phyloP scores from a whole-genome alignment of 2,329 filamentous ascomycete species.

The Trichoderma sp. region DNA sequence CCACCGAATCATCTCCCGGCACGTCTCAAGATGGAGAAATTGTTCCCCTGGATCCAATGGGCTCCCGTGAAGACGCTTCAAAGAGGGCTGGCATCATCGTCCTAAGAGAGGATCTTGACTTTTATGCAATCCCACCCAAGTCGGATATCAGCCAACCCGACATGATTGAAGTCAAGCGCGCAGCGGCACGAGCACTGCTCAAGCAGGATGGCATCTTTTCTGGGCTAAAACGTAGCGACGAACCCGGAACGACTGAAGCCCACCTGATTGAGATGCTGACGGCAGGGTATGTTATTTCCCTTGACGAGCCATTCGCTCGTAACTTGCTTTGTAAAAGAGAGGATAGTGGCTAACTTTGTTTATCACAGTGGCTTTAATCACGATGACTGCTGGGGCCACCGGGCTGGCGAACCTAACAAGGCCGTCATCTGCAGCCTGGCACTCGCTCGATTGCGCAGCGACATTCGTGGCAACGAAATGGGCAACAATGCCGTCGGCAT shows the following conservation, averaged over 20 bases:
- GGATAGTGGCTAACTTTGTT: neutral
- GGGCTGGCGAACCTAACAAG: conserved; percentile 96
- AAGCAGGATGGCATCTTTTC: conserved; percentile 95
- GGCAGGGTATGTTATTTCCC: conserved; percentile 68
- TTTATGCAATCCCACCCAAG: conserved; percentile 89
- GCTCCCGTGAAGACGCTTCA: conserved; percentile 68
- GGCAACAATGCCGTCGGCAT: conserved; percentile 84
- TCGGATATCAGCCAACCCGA: conserved; percentile 80
- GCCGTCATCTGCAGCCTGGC: conserved; percentile 97
- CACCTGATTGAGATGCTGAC: conserved; percentile 99
- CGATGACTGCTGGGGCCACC: conserved; percentile 92
- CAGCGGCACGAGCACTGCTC: conserved; percentile 81
- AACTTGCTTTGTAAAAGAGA: neutral
- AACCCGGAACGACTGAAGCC: conserved; percentile 93
- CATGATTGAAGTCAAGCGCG: conserved; percentile 95
- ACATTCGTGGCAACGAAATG: conserved; percentile 77
- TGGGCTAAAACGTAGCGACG: conserved; percentile 89
- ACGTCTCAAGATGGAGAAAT: conserved; percentile 61
- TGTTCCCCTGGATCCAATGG: conserved; percentile 70
- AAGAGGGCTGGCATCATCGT: conserved; percentile 98
- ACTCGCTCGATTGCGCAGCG: conserved; percentile 85
- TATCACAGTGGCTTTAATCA: conserved; percentile 83
- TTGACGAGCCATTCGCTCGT: neutral
- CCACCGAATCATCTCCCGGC: conserved; percentile 66
- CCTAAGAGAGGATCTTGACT: conserved; percentile 91